These are phyloP conservation scores for Linum tenue DNA, from an alignment of 345 rosid genomes.

Conservation along the genomic window DNA sequence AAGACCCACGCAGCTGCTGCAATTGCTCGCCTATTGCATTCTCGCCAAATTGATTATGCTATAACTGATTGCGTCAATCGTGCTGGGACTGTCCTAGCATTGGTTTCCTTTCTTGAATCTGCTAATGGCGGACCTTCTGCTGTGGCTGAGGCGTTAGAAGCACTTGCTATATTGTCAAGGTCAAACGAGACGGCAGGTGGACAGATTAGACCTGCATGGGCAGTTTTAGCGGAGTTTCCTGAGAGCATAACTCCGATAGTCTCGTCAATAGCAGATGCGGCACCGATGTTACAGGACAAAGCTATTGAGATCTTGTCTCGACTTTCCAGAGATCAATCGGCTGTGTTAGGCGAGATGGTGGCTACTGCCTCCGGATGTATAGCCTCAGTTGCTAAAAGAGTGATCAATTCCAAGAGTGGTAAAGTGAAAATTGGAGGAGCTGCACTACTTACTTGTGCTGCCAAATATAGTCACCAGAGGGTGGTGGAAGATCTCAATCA, in stretches of 20 bases:
- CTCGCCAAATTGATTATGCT: conserved; percentile 51
- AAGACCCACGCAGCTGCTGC: conserved; percentile 97
- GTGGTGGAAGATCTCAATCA: conserved; percentile 81
- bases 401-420: conserved; percentile 45
- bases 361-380: conserved; percentile 57
- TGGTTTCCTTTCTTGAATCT: conserved; percentile 85
- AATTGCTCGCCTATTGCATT: conserved; percentile 74
- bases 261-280: conserved; percentile 55
- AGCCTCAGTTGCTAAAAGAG: conserved; percentile 60
- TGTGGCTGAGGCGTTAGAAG: conserved; percentile 77
- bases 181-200: conserved; percentile 38
- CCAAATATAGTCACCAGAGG: conserved; percentile 74
- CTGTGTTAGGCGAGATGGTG: conserved; percentile 68
- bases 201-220: conserved; percentile 81
- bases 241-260: conserved; percentile 76
- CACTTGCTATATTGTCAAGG: conserved; percentile 86
- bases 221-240: conserved; percentile 77
- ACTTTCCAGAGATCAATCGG: conserved; percentile 76
- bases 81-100: conserved; percentile 84
- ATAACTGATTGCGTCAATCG: conserved; percentile 84
- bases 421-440: conserved; percentile 94
- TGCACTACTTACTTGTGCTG: conserved; percentile 87
- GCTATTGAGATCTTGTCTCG: conserved; percentile 86
- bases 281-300: conserved; percentile 80
- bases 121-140: conserved; percentile 59